phyloP scores from a whole-genome alignment of 257 asterid genomes.

The Solanum sejunctum region DNA sequence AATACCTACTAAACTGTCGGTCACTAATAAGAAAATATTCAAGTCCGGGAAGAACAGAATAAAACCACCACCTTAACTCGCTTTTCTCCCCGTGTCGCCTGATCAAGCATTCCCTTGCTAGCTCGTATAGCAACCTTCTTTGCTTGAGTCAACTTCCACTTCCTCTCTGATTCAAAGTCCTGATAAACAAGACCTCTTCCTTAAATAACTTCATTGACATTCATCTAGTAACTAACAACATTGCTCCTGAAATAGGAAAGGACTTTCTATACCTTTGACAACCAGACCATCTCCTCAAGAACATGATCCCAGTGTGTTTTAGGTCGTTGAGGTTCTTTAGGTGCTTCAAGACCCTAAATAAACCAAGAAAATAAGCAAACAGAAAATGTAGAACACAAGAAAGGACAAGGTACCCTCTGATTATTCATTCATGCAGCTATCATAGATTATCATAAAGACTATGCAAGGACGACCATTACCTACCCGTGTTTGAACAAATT shows the following conservation, averaged over 20 bases:
- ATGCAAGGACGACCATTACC: not conserved
- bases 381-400: not conserved
- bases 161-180: conserved; percentile 99
- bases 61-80: conserved; percentile 54
- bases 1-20: not conserved
- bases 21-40: not conserved
- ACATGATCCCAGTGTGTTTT: conserved; percentile 99
- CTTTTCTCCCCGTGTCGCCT: conserved; percentile 94
- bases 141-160: conserved; percentile 96
- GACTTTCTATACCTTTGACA: conserved; percentile 61
- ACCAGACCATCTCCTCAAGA: conserved; percentile 98
- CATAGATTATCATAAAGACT: not conserved
- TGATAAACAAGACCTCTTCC: conserved; percentile 12
- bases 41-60: not conserved
- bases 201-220: conserved; percentile 1
- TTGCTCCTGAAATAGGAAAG: not conserved
- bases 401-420: not conserved
- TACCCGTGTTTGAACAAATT: not conserved
- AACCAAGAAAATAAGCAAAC: conserved; percentile 4
- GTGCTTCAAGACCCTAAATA: conserved; percentile 77
- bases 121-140: conserved; percentile 91
- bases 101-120: conserved; percentile 94
- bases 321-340: conserved; percentile 90
- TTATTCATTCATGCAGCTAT: not conserved
- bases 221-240: not conserved